A percentile compares a stretch with the other conserved stretches of the same genome.
Evolutionary conservation across 352 stramenopile genomes (phyloP).

Genomic region (Pythium pyrilobum): DNA sequence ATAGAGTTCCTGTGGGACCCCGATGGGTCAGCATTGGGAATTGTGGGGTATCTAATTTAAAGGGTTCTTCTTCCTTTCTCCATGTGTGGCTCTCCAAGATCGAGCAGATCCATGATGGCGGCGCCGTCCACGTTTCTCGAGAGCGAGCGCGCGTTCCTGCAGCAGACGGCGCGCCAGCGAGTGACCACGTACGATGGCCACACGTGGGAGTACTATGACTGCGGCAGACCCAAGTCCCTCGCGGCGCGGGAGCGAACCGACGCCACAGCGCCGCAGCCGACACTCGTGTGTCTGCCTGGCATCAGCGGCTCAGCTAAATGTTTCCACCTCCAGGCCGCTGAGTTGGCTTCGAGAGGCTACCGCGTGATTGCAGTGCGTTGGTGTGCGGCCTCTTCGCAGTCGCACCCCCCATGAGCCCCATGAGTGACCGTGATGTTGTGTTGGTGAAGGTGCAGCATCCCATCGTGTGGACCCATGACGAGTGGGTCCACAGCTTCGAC

Average conservation of each 20-base stretch:
- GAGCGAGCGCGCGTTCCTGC: conserved; percentile 52
- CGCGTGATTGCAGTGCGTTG: conserved; percentile 51
- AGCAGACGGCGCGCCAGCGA: conserved; percentile 53
- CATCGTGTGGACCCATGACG: conserved; percentile 71
- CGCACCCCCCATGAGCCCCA: no score
- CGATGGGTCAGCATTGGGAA: background rate
- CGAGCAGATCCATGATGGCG: background rate
- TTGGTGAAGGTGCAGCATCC: conserved; percentile 50
- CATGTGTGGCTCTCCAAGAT: background rate
- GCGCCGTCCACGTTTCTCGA: background rate
- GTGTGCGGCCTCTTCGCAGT: no score
- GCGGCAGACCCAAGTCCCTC: conserved; percentile 27
- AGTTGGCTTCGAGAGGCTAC: conserved; percentile 50
- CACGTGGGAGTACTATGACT: conserved; percentile 78
- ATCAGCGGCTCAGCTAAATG: conserved; percentile 40
- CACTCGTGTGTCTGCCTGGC: conserved; percentile 64
- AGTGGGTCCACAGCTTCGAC: conserved; percentile 80
- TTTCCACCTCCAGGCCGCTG: conserved; percentile 56
- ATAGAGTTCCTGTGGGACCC: background rate
- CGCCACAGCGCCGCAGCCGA: conserved; percentile 20
- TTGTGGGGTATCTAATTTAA: background rate
- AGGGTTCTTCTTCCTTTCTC: background rate
- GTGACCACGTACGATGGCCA: conserved; percentile 74
- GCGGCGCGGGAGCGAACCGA: background rate
- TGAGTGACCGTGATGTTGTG: background rate